Evolutionary conservation across 164 flowering plant species (phyloP), one percentile per base, ranked within the genome.

Genomic region (Aristolochia fimbriata): DNA sequence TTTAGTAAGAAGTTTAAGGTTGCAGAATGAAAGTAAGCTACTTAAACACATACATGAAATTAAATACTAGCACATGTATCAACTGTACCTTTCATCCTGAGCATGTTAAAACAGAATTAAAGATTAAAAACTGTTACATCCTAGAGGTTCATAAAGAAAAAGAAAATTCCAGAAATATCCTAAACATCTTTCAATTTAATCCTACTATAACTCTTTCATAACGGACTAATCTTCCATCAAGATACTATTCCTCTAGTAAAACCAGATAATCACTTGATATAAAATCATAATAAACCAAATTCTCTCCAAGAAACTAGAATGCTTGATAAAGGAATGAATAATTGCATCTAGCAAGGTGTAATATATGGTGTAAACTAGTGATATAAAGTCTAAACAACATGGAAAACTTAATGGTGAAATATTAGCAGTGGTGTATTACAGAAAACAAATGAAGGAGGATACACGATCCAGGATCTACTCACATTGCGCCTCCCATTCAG

Each of bases 401-500:
- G 53, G 3, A 13, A 52, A 23, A 52, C 15, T 6, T 52, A 8
- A 10, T 1, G 27, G 30, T 2, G 27, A 22, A 10, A 52, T n/a
- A 52, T 10, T 37, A 6, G 43, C 9, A 37, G 12, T 37, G 43
- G 43, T 37, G 43, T 7, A 52, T 2, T 24, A 8, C 16, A 22
- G 49, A 12, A 47, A 31, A 31, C 6, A 43, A 22, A 52, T 10
- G 15, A 46, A 16, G 6, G 15, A 33, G 22, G 27, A 50, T 19
- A 51, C 10, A 63, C 53, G 54, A 43, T 6, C 30, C 41, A 0
- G 11, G 37, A 11, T 22, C 10, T 22, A 61, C 98, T 80, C 68
- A 91, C 96, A 68, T 88, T 92, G 66, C 92, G 64, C 62, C 80
- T 77, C 41, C 97, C 97, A 67, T 85, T 80, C 20, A 90, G 61